phyloP scores from a whole-genome alignment of 2,329 filamentous ascomycete genomes.

The Xylaria sp. region DNA sequence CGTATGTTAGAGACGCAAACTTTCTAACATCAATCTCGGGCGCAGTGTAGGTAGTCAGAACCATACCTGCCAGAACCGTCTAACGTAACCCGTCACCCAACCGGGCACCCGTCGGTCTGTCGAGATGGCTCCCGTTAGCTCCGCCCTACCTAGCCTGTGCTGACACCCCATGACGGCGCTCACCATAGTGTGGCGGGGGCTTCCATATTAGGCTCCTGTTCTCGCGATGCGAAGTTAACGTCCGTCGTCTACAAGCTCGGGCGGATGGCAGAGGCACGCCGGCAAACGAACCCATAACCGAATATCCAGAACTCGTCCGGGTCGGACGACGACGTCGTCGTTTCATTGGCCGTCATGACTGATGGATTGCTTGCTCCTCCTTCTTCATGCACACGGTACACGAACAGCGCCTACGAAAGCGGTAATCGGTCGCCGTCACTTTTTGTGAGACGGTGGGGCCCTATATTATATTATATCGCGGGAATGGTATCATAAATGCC shows the following conservation, averaged over 20 bases:
- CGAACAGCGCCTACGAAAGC: background rate
- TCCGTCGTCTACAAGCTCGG: background rate
- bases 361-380: slow-evolving; percentile 1
- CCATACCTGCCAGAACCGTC: slow-evolving; percentile 93
- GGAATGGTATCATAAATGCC: slow-evolving; percentile 23
- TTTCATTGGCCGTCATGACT: slow-evolving; percentile 27
- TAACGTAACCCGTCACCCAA: slow-evolving; percentile 90
- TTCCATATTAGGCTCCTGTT: slow-evolving; percentile 94
- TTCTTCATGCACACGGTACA: background rate
- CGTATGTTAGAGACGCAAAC: background rate
- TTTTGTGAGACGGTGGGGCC: background rate
- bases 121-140: slow-evolving; percentile 6
- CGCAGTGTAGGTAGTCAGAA: background rate
- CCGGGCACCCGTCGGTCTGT: slow-evolving; percentile 83
- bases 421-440: background rate
- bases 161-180: slow-evolving; percentile 14
- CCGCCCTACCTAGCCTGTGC: background rate
- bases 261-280: slow-evolving; percentile 6
- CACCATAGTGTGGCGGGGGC: slow-evolving; percentile 94
- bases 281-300: slow-evolving; percentile 80
- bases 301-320: slow-evolving; percentile 88
- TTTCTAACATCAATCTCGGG: no score
- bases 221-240: slow-evolving; percentile 7
- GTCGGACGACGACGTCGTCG: slow-evolving; percentile 45
- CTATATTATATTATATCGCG: background rate